These are phyloP conservation scores for Solanum commersonii DNA, from an alignment of 257 asterid genomes.

Conservation along the genomic window DNA sequence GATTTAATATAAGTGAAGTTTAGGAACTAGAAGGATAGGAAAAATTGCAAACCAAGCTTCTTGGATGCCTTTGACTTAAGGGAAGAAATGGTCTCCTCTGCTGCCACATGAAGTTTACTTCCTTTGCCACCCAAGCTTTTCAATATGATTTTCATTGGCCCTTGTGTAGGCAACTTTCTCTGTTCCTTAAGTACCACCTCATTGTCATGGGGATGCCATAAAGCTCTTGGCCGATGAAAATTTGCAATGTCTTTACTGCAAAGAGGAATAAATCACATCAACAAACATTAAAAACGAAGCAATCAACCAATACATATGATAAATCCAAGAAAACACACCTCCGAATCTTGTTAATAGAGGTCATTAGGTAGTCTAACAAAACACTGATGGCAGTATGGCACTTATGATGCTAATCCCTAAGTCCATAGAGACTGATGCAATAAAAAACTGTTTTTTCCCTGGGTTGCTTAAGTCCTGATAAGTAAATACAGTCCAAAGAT, in stretches of 20 bases:
- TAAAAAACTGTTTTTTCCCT: background rate
- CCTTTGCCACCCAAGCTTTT: constrained; percentile 99
- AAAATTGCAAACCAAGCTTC: constrained; percentile 60
- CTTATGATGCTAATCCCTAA: background rate
- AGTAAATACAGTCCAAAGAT: background rate
- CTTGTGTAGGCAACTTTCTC: constrained; percentile 56
- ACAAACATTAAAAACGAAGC: constrained; percentile 2
- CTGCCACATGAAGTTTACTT: constrained; percentile 87
- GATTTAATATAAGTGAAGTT: constrained; percentile 3
- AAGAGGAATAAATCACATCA: constrained; percentile 13
- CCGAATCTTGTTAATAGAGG: background rate
- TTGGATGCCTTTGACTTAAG: constrained; percentile 91
- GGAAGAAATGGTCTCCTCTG: constrained; percentile 74
- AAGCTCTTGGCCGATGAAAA: constrained; percentile 95
- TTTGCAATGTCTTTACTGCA: constrained; percentile 95
- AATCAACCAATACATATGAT: background rate
- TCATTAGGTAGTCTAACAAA: background rate
- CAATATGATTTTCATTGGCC: constrained; percentile 86
- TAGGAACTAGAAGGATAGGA: background rate
- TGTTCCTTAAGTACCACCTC: constrained; percentile 81
- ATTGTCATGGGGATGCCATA: constrained; percentile 98
- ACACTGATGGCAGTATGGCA: background rate
- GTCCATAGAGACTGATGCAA: background rate
- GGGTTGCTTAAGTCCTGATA: background rate
- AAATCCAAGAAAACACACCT: background rate